These are phyloP conservation scores for Aspergillus cejpii DNA, from an alignment of 2,329 filamentous ascomycete species.

Conservation along the genomic window DNA sequence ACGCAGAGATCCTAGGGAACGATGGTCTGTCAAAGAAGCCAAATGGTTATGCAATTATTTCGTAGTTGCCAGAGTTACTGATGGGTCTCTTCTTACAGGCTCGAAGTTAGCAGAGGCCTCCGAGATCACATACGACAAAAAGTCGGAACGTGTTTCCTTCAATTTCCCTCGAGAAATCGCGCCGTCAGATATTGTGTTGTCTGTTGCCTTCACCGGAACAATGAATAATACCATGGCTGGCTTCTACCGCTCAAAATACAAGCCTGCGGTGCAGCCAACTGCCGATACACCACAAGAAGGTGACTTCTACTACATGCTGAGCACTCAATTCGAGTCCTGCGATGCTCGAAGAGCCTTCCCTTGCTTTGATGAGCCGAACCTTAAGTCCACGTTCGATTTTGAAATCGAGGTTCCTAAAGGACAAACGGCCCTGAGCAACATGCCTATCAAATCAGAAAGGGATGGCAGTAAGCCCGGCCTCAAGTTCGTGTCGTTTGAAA, in stretches of 20 bases:
- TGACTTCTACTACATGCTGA: constrained; percentile 67
- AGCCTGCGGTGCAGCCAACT: constrained; percentile 64
- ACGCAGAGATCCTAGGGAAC: constrained; percentile 40
- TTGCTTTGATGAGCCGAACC: constrained; percentile 95
- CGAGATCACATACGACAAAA: constrained; percentile 70
- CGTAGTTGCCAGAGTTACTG: neutral
- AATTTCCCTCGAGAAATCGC: constrained; percentile 67
- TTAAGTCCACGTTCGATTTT: constrained; percentile 94
- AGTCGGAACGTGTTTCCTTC: constrained; percentile 75
- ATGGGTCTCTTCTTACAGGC: constrained; percentile 17
- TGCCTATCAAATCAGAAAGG: constrained; percentile 72
- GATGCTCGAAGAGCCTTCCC: constrained; percentile 93
- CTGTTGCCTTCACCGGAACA: constrained; percentile 68
- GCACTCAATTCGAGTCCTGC: constrained; percentile 95
- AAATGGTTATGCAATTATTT: neutral
- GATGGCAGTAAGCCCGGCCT: constrained; percentile 60
- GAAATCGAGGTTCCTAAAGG: constrained; percentile 85
- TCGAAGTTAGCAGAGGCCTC: constrained; percentile 46
- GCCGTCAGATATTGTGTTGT: constrained; percentile 60
- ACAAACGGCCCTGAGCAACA: constrained; percentile 86
- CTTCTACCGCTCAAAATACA: constrained; percentile 93
- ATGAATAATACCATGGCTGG: constrained; percentile 90
- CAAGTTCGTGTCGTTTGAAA: constrained; percentile 69
- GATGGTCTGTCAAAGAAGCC: constrained; percentile 26
- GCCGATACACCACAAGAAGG: constrained; percentile 69